These are phyloP conservation scores for Madurella mycetomatis DNA, from an alignment of 2,329 filamentous ascomycete species.

Conservation along the genomic window DNA sequence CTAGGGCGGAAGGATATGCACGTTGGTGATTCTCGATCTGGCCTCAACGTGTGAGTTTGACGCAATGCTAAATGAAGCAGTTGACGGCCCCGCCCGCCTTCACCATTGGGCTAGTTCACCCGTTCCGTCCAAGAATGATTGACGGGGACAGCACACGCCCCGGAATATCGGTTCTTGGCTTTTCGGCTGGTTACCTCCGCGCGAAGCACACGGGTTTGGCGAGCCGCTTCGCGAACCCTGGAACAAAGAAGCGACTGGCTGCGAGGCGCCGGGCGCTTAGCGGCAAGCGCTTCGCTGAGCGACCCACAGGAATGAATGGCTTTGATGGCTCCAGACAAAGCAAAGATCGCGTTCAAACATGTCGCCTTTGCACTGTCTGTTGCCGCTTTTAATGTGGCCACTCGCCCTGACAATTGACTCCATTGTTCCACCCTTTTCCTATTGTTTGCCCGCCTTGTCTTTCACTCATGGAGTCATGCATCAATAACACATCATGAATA, in stretches of 20 bases:
- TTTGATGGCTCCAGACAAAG: conserved; percentile 16
- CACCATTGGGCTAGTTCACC: no score
- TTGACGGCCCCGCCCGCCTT: no score
- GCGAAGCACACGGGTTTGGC: conserved; percentile 16
- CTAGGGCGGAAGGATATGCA: no score
- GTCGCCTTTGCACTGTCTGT: conserved; percentile 7
- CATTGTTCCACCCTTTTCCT: neutral
- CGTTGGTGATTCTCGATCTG: no score
- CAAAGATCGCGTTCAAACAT: conserved; percentile 13
- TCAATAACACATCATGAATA: neutral
- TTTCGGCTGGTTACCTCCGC: neutral
- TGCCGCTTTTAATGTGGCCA: conserved; percentile 1
- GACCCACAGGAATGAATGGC: conserved; percentile 11
- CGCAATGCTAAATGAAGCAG: no score
- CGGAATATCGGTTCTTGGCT: no score
- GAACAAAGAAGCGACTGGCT: conserved; percentile 27
- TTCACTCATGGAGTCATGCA: neutral
- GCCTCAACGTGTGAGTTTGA: no score
- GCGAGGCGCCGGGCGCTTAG: conserved; percentile 23
- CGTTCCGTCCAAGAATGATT: no score
- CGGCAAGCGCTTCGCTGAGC: conserved; percentile 18
- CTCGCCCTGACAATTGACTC: neutral
- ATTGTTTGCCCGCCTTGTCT: neutral
- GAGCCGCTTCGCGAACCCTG: conserved; percentile 16
- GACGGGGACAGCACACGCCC: no score